Percentiles rank a stretch among this genome's conserved stretches.
phyloP scores from a whole-genome alignment of 2,329 filamentous ascomycete genomes.

The Decorospora gaudefroyi region DNA sequence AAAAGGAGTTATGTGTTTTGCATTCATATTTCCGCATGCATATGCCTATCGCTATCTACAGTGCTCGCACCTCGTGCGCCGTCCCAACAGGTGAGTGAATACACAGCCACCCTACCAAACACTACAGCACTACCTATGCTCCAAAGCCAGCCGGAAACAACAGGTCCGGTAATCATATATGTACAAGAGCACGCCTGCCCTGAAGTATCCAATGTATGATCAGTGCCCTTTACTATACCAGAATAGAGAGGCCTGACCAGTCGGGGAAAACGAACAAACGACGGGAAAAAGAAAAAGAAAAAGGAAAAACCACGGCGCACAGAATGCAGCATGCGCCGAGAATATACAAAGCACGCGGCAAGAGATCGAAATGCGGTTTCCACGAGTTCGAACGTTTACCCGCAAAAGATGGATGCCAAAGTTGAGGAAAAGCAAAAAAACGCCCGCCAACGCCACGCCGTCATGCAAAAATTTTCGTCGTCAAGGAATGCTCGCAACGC shows the following conservation, averaged over 20 bases:
- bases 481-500: constrained; percentile 9
- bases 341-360: constrained; percentile 15
- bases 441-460: constrained; percentile 32
- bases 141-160: constrained; percentile 2
- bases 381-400: constrained; percentile 1
- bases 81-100: background rate
- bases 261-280: background rate
- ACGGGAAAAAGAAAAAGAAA: background rate
- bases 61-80: constrained; percentile 1
- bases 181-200: constrained; percentile 1
- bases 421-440: constrained; percentile 15
- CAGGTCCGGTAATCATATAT: constrained; percentile 5
- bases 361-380: constrained; percentile 13
- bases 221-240: constrained; percentile 6
- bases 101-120: background rate
- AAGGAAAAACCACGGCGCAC: constrained; percentile 3
- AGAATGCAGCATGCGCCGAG: constrained; percentile 19
- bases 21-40: constrained; percentile 3
- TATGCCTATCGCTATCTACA: constrained; percentile 8
- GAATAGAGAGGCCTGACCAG: background rate
- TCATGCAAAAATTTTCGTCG: constrained; percentile 25
- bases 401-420: constrained; percentile 16
- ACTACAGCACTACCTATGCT: background rate
- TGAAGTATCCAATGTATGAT: constrained; percentile 12
- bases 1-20: background rate